Conservation (phyloP, 441 rosid genomes). For the Adansonia gregorii region DNA sequence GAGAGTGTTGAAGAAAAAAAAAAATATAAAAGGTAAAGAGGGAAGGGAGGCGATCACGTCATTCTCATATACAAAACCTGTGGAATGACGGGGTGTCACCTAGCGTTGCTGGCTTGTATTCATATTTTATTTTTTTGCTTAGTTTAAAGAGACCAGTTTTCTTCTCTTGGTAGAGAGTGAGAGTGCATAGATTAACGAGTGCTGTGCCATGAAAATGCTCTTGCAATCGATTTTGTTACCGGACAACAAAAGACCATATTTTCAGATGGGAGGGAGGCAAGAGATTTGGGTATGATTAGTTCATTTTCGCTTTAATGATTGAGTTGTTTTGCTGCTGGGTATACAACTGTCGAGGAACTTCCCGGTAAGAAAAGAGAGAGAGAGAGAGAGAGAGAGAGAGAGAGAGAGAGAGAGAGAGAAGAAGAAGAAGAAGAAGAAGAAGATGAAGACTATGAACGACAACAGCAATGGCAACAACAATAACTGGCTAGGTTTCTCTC, state of each 20-base stretch:
- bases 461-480: slow-evolving; percentile 36
- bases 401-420: too few species aligned
- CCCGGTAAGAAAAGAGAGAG: slow-evolving; percentile 14
- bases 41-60: neutral
- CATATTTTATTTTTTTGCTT: slow-evolving; percentile 54
- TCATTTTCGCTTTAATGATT: slow-evolving; percentile 53
- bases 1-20: slow-evolving; percentile 12
- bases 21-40: neutral
- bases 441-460: slow-evolving; percentile 57
- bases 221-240: slow-evolving; percentile 37
- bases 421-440: too few species aligned
- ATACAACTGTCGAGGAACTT: slow-evolving; percentile 17
- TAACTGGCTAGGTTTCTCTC: slow-evolving; percentile 78
- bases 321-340: slow-evolving; percentile 35
- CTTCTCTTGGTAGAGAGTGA: slow-evolving; percentile 35
- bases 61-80: slow-evolving; percentile 62
- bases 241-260: slow-evolving; percentile 40
- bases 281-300: slow-evolving; percentile 47
- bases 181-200: slow-evolving; percentile 28
- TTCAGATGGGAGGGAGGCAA: slow-evolving; percentile 31
- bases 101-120: slow-evolving; percentile 51
- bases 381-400: neutral
- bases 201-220: slow-evolving; percentile 17
- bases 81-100: slow-evolving; percentile 55
- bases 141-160: slow-evolving; percentile 60